Evolutionary conservation across 495 filamentous ascomycete species (phyloP), one percentile per base, ranked within the genome.

Genomic region (Corynascus novoguineensis): DNA sequence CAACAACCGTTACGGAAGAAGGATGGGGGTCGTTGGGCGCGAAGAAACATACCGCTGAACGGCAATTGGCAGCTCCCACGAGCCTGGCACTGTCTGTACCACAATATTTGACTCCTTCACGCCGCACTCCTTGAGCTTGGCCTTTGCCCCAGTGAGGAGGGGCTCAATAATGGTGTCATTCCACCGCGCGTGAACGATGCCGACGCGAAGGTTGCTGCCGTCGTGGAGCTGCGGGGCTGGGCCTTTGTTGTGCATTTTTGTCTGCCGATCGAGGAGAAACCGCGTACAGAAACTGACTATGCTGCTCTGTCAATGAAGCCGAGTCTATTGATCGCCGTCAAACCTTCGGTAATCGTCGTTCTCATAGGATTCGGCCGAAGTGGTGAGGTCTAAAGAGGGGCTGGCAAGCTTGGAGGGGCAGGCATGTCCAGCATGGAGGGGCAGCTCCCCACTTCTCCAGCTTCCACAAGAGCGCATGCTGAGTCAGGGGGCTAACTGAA

Each of bases 141-240:
- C 70, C 67, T 73, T 75, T 59, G 74, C 65, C 52, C 93, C 93
- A 27, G 79, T 77, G 41, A 98, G 78, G 21, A 98, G 83, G 31
- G 86, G 78, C 28, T 86, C 83, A 71, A 97, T 92, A 65, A 81
- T 76, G 31, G 62, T 72, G 48, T 79, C 83, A 73, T 97, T 98
- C 93, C 93, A 98, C 59, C 93, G 84, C 24, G 92, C 93, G 73
- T 97, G 93, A 29, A 98, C 83, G 65, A 98, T 96, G 53, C 87
- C 92, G 66, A 98, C 86, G 61, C 93, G 89, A 58, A 98, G 82
- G 58, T 77, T 80, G 64, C 87, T 87, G 66, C 93, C 93, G 72
- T 82, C 72, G 71, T 75, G 73, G 64, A 68, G 60, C 62, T 77
- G 71, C 37, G 72, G 74, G 46, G 65, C 63, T 5, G 74, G 75